Conservation (phyloP, 225 moss, liverwort and hornwort genomes). For the Polytrichum formosum region DNA sequence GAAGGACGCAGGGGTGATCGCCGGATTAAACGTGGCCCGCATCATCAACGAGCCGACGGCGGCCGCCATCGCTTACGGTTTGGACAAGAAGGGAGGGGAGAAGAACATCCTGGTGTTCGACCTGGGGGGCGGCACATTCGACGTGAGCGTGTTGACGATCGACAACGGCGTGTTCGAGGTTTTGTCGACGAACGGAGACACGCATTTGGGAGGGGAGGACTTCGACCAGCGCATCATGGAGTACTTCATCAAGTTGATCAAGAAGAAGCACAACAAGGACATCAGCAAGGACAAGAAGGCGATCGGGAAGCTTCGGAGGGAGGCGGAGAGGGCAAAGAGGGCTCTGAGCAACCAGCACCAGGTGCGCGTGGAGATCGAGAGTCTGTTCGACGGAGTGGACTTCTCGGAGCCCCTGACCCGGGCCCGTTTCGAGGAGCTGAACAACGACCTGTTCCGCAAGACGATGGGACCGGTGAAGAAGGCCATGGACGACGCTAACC, state of each 20-base stretch:
- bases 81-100: slow-evolving; percentile 67
- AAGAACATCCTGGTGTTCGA: slow-evolving; percentile 65
- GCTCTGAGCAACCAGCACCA: slow-evolving; percentile 64
- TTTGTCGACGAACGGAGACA: slow-evolving; percentile 52
- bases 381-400: slow-evolving; percentile 51
- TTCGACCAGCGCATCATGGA: slow-evolving; percentile 66
- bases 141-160: slow-evolving; percentile 51
- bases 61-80: slow-evolving; percentile 54
- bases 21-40: slow-evolving; percentile 52
- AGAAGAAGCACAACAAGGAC: slow-evolving; percentile 62
- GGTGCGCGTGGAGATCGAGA: slow-evolving; percentile 53
- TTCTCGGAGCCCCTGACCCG: slow-evolving; percentile 54
- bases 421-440: slow-evolving; percentile 60
- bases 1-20: slow-evolving; percentile 59
- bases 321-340: slow-evolving; percentile 61
- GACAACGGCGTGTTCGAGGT: slow-evolving; percentile 61
- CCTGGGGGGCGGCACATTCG: slow-evolving; percentile 54
- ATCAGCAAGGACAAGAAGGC: slow-evolving; percentile 57
- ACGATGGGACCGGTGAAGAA: slow-evolving; percentile 67
- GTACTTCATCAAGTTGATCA: slow-evolving; percentile 64
- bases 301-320: slow-evolving; percentile 47
- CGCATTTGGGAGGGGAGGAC: slow-evolving; percentile 54
- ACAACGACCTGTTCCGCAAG: slow-evolving; percentile 61
- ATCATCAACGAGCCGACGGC: slow-evolving; percentile 66
- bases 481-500: slow-evolving; percentile 51